Conservation (phyloP, 2,329 filamentous ascomycete species). For the Ophiocordyceps unilateralis region DNA sequence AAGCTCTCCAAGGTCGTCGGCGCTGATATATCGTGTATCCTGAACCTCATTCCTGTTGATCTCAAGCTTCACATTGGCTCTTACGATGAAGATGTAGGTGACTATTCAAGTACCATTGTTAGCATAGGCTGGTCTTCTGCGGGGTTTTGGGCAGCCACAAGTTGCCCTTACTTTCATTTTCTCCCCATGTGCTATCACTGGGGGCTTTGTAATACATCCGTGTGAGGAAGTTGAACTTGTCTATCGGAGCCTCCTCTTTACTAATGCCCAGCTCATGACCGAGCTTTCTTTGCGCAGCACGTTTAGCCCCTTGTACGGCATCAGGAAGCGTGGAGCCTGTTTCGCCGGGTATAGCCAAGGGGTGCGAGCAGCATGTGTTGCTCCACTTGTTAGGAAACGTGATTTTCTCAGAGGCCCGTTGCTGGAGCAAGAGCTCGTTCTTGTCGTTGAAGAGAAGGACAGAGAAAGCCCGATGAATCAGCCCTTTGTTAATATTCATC, state of each 20-base stretch:
- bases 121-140: no score
- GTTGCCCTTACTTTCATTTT: constrained; percentile 70
- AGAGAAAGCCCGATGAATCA: constrained; percentile 93
- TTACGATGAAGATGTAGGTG: constrained; percentile 98
- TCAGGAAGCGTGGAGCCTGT: constrained; percentile 68
- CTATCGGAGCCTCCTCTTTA: constrained; percentile 70
- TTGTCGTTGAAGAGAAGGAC: constrained; percentile 94
- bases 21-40: constrained; percentile 68
- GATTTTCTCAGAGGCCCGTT: constrained; percentile 92
- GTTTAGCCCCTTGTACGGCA: constrained; percentile 72
- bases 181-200: constrained; percentile 94
- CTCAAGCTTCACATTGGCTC: constrained; percentile 72
- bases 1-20: constrained; percentile 67
- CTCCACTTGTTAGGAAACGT: constrained; percentile 99
- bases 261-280: constrained; percentile 91
- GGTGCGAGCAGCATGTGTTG: constrained; percentile 98
- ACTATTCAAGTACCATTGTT: no score
- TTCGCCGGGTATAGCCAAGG: constrained; percentile 78
- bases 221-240: constrained; percentile 86
- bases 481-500: constrained; percentile 93
- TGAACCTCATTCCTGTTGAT: constrained; percentile 78
- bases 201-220: constrained; percentile 97
- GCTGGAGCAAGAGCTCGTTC: constrained; percentile 85
- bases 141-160: no score
- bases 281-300: constrained; percentile 82